Base-by-base conservation (phyloP, 306 rosid species). In the Fragaria iinumae region DNA sequence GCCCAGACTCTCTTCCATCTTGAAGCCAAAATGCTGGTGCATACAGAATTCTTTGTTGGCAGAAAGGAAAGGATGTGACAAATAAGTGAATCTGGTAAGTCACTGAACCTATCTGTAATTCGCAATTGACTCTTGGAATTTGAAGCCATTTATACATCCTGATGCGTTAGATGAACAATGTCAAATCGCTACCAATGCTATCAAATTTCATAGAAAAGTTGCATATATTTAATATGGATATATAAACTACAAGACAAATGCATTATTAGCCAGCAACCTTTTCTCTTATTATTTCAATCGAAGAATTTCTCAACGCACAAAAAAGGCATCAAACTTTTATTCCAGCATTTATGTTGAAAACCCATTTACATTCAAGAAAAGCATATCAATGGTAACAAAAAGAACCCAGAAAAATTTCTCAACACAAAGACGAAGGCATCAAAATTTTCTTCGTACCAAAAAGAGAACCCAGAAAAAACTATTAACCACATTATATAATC, bases 31-130 rank as follows among this genome's bases (percentile, higher is more conserved):
- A 52, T 8, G 29, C 41, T 18, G 29, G 48, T 72, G 6, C 76
- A 32, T 11, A 72, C 47, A 49, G 32, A 45, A 9, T 32, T 0
- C 27, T 50, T 55, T 17, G 63, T 72, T 8, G 27, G 65, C 11
- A 52, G 8, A 41, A 52, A 38, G 11, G 76, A 72, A 20, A 72
- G 63, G 20, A 72, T 72, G 65, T 18, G 64, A 53, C 29, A n/a
- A n/a, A 53, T 6, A 32, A 72, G 18, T 20, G 27, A 45, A 53
- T 72, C 76, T 10, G 66, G 76, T n/a, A 72, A n/a, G 41, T 18
- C 64, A 72, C 64, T 38, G 32, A 72, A 53, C 17, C 32, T 71
- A 34, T 71, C 73, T 12, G 12, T 23, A 0, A 4, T 20, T 68
- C 18, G 23, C 7, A 1, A 32, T 41, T 10, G 3, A 23, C 18